Conservation (phyloP, 352 stramenopile genomes). For the Poterioochromonas sp. region DNA sequence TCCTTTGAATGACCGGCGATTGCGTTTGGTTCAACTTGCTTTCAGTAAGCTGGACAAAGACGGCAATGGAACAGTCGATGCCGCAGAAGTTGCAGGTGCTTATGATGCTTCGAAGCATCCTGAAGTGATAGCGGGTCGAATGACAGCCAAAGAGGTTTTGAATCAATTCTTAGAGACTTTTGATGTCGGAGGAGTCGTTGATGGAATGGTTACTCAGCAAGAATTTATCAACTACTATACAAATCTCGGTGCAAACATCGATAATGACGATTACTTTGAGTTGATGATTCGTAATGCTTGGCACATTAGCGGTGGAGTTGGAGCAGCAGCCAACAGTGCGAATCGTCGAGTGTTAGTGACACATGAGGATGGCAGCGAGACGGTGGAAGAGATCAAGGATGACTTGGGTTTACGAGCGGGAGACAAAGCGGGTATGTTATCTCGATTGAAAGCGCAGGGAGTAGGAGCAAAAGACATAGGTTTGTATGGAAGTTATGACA, state of each 20-base stretch:
- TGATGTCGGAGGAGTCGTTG: slow-evolving; percentile 45
- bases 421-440: slow-evolving; percentile 57
- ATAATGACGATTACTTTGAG: slow-evolving; percentile 76
- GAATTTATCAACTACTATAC: slow-evolving; percentile 67
- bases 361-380: slow-evolving; percentile 48
- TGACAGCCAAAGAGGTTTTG: slow-evolving; percentile 43
- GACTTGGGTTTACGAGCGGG: slow-evolving; percentile 57
- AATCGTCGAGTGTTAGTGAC: slow-evolving; percentile 66
- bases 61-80: slow-evolving; percentile 37
- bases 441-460: slow-evolving; percentile 25
- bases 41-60: slow-evolving; percentile 68
- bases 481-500: background rate
- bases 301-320: slow-evolving; percentile 56
- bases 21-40: slow-evolving; percentile 61
- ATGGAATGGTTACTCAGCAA: slow-evolving; percentile 48
- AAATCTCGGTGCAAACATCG: slow-evolving; percentile 72
- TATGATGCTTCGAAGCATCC: slow-evolving; percentile 51
- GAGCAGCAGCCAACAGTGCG: slow-evolving; percentile 65
- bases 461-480: background rate
- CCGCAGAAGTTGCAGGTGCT: slow-evolving; percentile 42
- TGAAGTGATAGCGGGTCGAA: slow-evolving; percentile 46
- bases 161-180: slow-evolving; percentile 51
- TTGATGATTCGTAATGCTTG: slow-evolving; percentile 74
- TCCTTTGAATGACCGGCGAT: slow-evolving; percentile 55
- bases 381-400: slow-evolving; percentile 68